Conservation (phyloP, 192 early-diverging fungal species). For the Coemansia sp. region DNA sequence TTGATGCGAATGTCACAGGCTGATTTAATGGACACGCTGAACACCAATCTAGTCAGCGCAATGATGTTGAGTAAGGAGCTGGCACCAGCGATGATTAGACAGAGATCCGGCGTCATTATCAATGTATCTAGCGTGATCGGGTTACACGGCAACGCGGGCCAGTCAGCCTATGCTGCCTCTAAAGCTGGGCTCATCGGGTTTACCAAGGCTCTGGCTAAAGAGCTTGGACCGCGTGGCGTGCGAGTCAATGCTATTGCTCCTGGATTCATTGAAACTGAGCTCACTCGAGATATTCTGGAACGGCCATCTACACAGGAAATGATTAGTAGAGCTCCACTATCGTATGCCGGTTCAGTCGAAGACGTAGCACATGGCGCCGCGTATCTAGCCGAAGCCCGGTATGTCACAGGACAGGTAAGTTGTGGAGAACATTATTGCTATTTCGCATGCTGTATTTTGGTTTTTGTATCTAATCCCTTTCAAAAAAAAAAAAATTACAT, state of each 20-base stretch:
- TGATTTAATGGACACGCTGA: conserved; percentile 63
- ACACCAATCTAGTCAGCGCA: conserved; percentile 73
- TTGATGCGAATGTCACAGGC: conserved; percentile 50
- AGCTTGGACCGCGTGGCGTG: conserved; percentile 72
- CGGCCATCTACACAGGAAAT: conserved; percentile 22
- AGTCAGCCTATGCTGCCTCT: conserved; percentile 77
- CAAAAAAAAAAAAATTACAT: neutral
- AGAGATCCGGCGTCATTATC: conserved; percentile 67
- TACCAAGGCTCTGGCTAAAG: conserved; percentile 83
- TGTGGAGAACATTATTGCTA: neutral
- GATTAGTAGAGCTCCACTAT: conserved; percentile 32
- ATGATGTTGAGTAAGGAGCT: conserved; percentile 63
- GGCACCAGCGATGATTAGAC: conserved; percentile 12
- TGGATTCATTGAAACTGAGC: conserved; percentile 80
- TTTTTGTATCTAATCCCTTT: neutral
- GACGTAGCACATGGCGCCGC: conserved; percentile 47
- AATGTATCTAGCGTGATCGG: conserved; percentile 87
- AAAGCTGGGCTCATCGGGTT: conserved; percentile 89
- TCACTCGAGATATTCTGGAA: conserved; percentile 19
- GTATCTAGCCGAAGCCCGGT: conserved; percentile 38
- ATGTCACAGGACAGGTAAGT: conserved; percentile 48
- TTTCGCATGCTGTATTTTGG: neutral
- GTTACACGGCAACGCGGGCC: conserved; percentile 40
- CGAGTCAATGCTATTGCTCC: conserved; percentile 86
- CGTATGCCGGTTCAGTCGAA: conserved; percentile 18